Evolutionary conservation across 805 yeast genomes (phyloP), one percentile per base, ranked within the genome.

Genomic region (Cyberlindnera petersonii): DNA sequence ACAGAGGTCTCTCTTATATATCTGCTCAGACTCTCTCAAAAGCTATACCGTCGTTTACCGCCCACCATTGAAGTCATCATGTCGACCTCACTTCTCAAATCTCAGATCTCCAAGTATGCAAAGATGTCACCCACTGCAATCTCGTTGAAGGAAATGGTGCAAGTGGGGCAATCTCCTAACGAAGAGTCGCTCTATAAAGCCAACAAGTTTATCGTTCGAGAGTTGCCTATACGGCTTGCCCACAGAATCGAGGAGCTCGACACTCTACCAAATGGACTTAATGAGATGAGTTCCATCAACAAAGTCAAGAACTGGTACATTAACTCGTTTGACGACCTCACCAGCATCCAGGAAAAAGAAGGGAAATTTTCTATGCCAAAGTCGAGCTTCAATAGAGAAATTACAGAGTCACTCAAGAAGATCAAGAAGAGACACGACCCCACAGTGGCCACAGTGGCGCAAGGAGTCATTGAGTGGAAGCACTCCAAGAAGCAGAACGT

Each of bases 391-490:
- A 88, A 84, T 60, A 74, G 74, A 52, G 48, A 59, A 11, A 91
- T 86, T 9, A 76, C 79, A 31, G 79, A 79, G 28, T 68, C 84
- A 0, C 67, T 87, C 44, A 72, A 75, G 36, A 76, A 72, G 44
- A 87, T 87, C 61, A 88, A 87, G 56, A 76, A 74, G 48, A 69
- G 96, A 24, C 96, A 87, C 59, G 96, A 88, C 60, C 95, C 95
- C 8, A 89, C 95, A 0, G 96, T 88, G 14, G 81, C 94, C 13
- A 86, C 96, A 0, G 81, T 88, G 55, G 95, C 95, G 1, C 86
- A 86, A 49, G 96, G 96, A 24, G 95, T 88, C 8, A 82, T 82
- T 52, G 94, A 86, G 59, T 88, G 96, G 94, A 87, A 87, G 54
- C 71, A 69, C 19, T 58, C 70, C 9, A 56, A 58, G 18, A 66